A percentile compares a stretch with the other conserved stretches of the same genome.
Conservation (phyloP, 139 green algal genomes). For the Trebouxia sp. region DNA sequence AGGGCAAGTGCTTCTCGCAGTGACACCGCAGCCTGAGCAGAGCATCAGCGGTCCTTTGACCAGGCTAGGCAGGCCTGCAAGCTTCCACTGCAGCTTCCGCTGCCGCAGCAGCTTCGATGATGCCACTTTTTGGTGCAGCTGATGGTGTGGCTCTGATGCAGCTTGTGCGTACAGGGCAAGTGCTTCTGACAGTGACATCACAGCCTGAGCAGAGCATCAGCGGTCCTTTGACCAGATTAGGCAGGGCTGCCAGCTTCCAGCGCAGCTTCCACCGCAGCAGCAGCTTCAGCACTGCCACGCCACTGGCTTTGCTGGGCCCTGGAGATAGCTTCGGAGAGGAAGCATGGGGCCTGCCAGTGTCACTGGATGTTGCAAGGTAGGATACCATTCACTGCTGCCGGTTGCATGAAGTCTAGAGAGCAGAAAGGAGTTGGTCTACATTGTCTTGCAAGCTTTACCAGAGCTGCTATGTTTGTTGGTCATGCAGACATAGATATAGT, state of each 20-base stretch:
- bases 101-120: not conserved
- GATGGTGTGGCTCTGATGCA: no score
- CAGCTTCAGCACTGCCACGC: slow-evolving; percentile 3
- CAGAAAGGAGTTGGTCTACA: no score
- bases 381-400: no score
- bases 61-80: not conserved
- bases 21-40: not conserved
- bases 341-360: not conserved
- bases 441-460: no score
- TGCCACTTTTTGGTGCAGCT: no score
- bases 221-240: not conserved
- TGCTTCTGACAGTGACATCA: not conserved
- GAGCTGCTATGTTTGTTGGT: not conserved
- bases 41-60: not conserved
- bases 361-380: not conserved
- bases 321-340: slow-evolving; percentile 12
- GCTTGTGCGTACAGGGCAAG: no score
- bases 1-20: not conserved
- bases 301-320: slow-evolving; percentile 3
- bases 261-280: not conserved
- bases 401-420: no score
- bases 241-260: not conserved
- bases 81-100: slow-evolving; percentile 7
- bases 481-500: no score
- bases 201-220: not conserved